Evolutionary conservation across 2,329 filamentous ascomycete genomes (phyloP), one percentile per base, ranked within the genome.

Genomic region (Epichloe coenophiala): DNA sequence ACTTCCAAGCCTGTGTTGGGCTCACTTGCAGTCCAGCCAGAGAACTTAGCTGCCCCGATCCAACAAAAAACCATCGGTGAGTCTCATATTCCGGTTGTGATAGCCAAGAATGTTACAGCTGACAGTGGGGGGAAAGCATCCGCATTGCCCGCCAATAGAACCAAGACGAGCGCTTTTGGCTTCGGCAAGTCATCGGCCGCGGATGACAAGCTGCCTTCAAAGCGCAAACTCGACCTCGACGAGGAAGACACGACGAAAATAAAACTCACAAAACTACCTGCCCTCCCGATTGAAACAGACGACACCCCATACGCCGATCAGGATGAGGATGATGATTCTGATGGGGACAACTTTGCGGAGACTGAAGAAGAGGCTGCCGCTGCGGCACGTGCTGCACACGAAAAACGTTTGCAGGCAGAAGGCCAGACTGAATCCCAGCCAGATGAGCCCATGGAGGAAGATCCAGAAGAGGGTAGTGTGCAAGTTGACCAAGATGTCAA

Each of bases 221-320:
- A 88, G 62, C 84, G 83, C 58, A 88, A 86, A 54, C 73, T 95
- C 21, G 83, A 89, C 58, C 83, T 96, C 59, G 90, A 86, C 54
- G 91, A 96, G 61, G 91, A 96, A 60, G 88, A 95, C 60, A 83
- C 81, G 35, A 85, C 84, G 2, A 83, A 86, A 62, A 86, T 89
- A 64, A 96, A 94, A 71, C 78, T 98, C 57, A 88, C 88, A 63
- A 93, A 90, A 69, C 81, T 98, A 54, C 90, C 91, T 52, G 84
- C 84, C 57, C 80, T 87, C 53, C 78, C 84, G 49, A 72, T 86
- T 49, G 78, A 83, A 61, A 77, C 74, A 54, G 78, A 83, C 56
- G 73, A 77, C 63, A 75, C 75, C 53, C 74, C 77, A 58, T 77
- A 81, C 64, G 76, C 72, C 60, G 76, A 78, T 61, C 76, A 81